phyloP scores from a whole-genome alignment of 2,329 filamentous ascomycete genomes.

The Mariannaea elegans region DNA sequence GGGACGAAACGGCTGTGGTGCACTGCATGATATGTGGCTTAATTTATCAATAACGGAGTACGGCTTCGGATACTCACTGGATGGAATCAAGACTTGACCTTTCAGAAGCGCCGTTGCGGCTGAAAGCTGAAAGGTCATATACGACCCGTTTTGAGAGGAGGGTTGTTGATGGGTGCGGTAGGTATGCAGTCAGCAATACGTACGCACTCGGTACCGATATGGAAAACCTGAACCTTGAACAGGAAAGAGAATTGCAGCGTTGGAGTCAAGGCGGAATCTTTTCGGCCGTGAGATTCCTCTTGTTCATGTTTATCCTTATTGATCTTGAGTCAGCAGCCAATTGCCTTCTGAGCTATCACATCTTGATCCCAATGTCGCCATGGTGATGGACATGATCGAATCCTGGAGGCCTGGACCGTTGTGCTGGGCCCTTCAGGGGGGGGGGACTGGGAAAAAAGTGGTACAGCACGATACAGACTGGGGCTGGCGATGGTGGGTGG shows the following conservation, averaged over 20 bases:
- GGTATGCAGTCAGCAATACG: too few relatives aligned
- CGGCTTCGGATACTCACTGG: too few relatives aligned
- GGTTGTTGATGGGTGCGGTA: too few relatives aligned
- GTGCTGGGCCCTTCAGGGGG: not conserved
- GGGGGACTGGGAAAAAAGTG: not conserved
- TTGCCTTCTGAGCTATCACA: not conserved
- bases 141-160: too few relatives aligned
- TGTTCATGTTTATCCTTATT: not conserved
- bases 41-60: not conserved
- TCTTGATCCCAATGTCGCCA: not conserved
- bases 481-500: not conserved
- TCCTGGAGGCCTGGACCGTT: too few relatives aligned
- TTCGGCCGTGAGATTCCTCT: not conserved
- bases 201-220: too few relatives aligned
- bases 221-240: not conserved
- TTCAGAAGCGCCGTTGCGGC: not conserved
- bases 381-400: not conserved
- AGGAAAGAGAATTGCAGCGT: not conserved
- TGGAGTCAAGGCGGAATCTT: not conserved
- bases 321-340: not conserved
- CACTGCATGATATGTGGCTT: not conserved
- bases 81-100: not conserved
- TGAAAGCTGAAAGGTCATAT: not conserved
- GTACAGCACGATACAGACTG: too few relatives aligned
- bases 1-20: too few relatives aligned